Conservation (phyloP, 176 grass and related monocot genomes). For the Melocanna baccifera region DNA sequence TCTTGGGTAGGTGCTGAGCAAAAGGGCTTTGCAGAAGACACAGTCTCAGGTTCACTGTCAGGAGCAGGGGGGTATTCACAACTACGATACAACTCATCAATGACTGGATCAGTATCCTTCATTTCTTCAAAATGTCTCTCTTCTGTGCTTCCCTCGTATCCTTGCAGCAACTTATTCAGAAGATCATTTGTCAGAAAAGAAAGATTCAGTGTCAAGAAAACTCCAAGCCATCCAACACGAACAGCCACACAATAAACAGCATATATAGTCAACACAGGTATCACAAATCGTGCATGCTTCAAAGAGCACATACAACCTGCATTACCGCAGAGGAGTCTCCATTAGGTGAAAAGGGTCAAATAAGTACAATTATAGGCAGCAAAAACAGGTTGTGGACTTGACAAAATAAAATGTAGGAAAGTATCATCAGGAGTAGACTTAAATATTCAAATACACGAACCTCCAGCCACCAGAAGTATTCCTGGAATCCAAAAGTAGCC, state of each 20-base stretch:
- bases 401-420: not conserved
- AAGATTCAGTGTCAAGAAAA: constrained; percentile 79
- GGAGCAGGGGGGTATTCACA: constrained; percentile 63
- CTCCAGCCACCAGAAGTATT: constrained; percentile 86
- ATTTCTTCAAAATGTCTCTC: constrained; percentile 45
- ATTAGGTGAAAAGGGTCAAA: constrained; percentile 20
- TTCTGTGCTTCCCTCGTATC: constrained; percentile 47
- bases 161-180: constrained; percentile 79
- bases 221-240: constrained; percentile 74
- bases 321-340: constrained; percentile 19
- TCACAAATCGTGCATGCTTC: constrained; percentile 84
- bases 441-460: constrained; percentile 38
- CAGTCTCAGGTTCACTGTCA: constrained; percentile 60
- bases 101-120: constrained; percentile 67
- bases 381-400: not conserved
- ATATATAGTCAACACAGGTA: constrained; percentile 73
- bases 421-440: not conserved
- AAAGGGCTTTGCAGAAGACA: constrained; percentile 58
- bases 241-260: constrained; percentile 74
- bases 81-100: constrained; percentile 57
- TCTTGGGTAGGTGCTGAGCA: constrained; percentile 62
- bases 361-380: not conserved
- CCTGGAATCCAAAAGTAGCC: constrained; percentile 96
- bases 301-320: constrained; percentile 93
- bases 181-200: constrained; percentile 95